Conservation (phyloP, 2,329 filamentous ascomycete genomes). For the Ilyonectria mors-panacis region DNA sequence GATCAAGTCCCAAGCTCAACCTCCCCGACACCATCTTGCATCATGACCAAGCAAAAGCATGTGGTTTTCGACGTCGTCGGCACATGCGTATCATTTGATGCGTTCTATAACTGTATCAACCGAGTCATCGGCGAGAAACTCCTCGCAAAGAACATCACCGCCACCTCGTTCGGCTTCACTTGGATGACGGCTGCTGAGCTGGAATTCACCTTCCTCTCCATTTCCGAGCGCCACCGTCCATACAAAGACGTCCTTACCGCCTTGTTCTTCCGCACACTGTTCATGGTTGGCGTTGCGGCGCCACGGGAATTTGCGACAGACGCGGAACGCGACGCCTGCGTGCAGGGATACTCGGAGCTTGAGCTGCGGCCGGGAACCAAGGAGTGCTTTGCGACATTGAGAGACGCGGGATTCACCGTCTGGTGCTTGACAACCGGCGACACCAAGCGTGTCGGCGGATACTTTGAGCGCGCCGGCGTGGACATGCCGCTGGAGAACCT, state of each 20-base stretch:
- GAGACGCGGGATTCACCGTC: slow-evolving; percentile 9
- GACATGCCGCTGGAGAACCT: slow-evolving; percentile 13
- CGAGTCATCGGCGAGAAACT: slow-evolving; percentile 3
- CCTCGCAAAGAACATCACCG: neutral
- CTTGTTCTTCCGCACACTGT: slow-evolving; percentile 16
- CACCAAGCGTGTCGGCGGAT: slow-evolving; percentile 5
- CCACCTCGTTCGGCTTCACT: slow-evolving; percentile 7
- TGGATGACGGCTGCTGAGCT: slow-evolving; percentile 18
- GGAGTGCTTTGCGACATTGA: slow-evolving; percentile 8
- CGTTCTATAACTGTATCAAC: slow-evolving; percentile 5
- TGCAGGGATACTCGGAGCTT: slow-evolving; percentile 3
- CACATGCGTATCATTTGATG: slow-evolving; percentile 15
- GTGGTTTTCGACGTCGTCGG: slow-evolving; percentile 23
- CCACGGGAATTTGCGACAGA: slow-evolving; percentile 17
- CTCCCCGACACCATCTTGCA: neutral
- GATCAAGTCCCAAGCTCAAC: neutral
- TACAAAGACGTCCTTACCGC: slow-evolving; percentile 8
- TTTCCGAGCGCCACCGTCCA: neutral
- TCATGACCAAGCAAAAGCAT: slow-evolving; percentile 2
- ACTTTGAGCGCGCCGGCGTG: slow-evolving; percentile 1
- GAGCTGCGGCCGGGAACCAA: neutral
- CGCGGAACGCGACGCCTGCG: neutral
- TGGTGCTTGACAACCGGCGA: slow-evolving; percentile 18
- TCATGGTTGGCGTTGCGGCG: neutral
- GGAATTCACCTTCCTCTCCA: slow-evolving; percentile 14